Evolutionary conservation across 495 filamentous ascomycete genomes (phyloP), one percentile per base, ranked within the genome.

Genomic region (Viridothelium virens): DNA sequence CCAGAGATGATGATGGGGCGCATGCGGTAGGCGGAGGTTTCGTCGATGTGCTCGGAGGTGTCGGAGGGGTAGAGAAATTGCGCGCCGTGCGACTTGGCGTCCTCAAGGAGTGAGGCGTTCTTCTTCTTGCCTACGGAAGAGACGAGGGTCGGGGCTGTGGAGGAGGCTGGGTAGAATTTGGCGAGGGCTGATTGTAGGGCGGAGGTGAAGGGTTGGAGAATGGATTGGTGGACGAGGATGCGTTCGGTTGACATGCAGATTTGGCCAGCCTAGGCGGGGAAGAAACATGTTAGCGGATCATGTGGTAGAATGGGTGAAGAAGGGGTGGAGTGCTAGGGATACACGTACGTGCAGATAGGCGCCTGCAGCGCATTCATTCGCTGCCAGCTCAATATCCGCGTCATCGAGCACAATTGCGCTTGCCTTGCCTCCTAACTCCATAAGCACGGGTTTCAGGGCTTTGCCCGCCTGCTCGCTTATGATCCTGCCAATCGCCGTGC

Each of bases 221-320:
- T 75, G 16, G 82, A 79, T 46, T 84, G 83, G 73, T 95, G 89
- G 33, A 96, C 89, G 31, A 96, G 77, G 73, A 97, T 90, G 36
- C 89, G 85, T 78, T 96, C 92, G 0, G 91, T 96, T 2, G 86
- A 84, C 92, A 97, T 94, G 79, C 92, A 97, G 62, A 95, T 85
- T 80, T 97, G 92, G 1, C 92, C 92, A 33, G 84, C 78, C 77
- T 85, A 66, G 31, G 70, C 68, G 53, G 68, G 66, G 18, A 66
- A 59, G 46, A 64, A 10, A 53, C 6, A 25, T 9, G 61, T 63
- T 37, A 63, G 61, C 37, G 41, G 31, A 25, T 5, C 34, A 25
- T 3, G 14, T 14, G 34, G 38, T 3, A 18, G 37, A 63, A 33
- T n/a, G 11, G 34, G 34, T 12, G 18, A 47, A 36, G 18, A 33